phyloP scores from a whole-genome alignment of 805 yeast species.

The Saturnispora quitensis region DNA sequence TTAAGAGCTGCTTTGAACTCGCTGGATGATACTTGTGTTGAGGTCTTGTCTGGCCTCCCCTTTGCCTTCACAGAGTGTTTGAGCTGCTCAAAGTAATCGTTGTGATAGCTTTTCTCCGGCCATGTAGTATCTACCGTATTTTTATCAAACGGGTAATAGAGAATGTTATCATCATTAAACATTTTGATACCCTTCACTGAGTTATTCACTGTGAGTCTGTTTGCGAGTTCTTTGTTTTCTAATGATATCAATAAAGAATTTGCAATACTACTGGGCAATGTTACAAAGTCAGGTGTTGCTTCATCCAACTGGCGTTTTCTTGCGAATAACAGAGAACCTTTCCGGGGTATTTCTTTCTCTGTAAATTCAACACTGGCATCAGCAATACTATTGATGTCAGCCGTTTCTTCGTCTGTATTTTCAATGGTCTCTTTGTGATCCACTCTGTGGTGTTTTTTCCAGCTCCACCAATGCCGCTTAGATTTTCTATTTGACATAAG shows the following conservation, averaged over 20 bases:
- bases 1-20: not conserved
- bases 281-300: slow-evolving; percentile 1
- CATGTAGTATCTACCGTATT: not conserved
- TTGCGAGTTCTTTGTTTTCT: not conserved
- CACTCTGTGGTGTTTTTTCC: not conserved
- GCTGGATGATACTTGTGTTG: not conserved
- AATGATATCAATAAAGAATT: not conserved
- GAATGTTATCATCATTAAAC: slow-evolving; percentile 3
- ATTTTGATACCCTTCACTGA: not conserved
- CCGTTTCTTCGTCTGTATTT: not conserved
- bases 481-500: not conserved
- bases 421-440: not conserved
- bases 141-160: not conserved
- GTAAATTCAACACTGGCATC: not conserved
- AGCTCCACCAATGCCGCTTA: not conserved
- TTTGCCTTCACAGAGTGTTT: not conserved
- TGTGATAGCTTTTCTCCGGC: not conserved
- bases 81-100: not conserved
- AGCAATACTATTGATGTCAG: not conserved
- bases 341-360: not conserved
- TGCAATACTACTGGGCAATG: not conserved
- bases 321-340: not conserved
- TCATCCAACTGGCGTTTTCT: not conserved
- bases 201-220: not conserved
- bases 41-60: not conserved